Base-by-base conservation (phyloP, 148 eudicot genomes). In the Simmondsia chinensis region DNA sequence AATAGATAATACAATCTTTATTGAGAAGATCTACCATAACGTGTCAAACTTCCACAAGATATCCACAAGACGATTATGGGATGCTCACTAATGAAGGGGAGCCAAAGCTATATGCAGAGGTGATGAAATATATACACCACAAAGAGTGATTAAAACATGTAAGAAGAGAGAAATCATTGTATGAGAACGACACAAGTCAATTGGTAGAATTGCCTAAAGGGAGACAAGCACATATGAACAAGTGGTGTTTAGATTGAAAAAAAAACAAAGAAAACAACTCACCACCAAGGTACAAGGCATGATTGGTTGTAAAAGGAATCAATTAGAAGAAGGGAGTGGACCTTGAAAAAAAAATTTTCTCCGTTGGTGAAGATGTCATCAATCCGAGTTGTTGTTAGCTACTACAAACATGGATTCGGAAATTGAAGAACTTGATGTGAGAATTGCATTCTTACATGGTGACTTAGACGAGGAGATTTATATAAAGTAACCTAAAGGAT, bases 331-430 rank as follows among this genome's bases (percentile, higher is more conserved):
- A 33, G 3, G 40, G 40, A 4, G 4, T 48, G n/a, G 53, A 48
- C 2, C 34, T 33, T 22, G 11, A 33, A 9, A 20, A 48, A 12
- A 48, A 4, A n/a, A n/a, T n/a, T n/a, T n/a, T n/a, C n/a, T n/a
- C n/a, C n/a, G n/a, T n/a, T n/a, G n/a, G n/a, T n/a, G n/a, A 48
- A 21, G 19, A 48, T 48, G 28, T 10, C 24, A 5, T 48, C 53
- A 9, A 48, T 48, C 15, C 53, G 28, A n/a, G 29, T 23, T 1
- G 20, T 48, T 1, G 25, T 48, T 4, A 7, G 33, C 1, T 14
- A 13, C 15, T 7, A 12, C 34, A 1, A n/a, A 22, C 2, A 4
- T 28, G 13, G 12, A 46, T 29, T 25, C 31, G 14, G 22, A 46
- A 4, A 2, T 46, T 16, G 22, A 46, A 7, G 22, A 28, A 12